A percentile compares a stretch with the other conserved stretches of the same genome.
phyloP scores from a whole-genome alignment of 192 early-diverging fungal genomes.

The Diversispora epigaea region DNA sequence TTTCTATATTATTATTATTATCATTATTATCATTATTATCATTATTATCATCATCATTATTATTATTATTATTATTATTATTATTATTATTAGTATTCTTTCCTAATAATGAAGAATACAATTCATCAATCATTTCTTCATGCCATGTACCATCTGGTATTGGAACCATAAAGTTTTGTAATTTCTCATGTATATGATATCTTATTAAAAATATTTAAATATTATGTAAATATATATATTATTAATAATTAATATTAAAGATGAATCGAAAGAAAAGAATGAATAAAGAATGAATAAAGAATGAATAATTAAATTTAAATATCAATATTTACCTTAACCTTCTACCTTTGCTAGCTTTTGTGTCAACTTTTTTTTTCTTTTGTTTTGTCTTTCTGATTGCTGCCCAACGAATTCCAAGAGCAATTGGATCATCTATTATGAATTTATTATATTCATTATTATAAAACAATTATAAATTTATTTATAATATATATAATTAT shows the following conservation, averaged over 20 bases:
- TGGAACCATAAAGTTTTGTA: conserved; percentile 96
- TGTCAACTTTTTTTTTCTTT: conserved; percentile 78
- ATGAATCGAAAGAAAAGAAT: not conserved
- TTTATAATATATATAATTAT: too few species aligned
- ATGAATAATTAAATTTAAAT: not conserved
- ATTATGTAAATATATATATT: not conserved
- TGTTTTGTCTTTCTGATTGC: conserved; percentile 75
- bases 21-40: not conserved
- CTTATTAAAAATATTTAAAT: conserved; percentile 43
- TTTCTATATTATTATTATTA: not conserved
- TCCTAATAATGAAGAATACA: conserved; percentile 84
- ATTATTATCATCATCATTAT: not conserved
- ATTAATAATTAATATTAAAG: not conserved
- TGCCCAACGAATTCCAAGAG: conserved; percentile 80
- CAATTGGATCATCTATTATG: conserved; percentile 76
- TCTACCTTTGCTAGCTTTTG: conserved; percentile 88
- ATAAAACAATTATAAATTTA: too few species aligned
- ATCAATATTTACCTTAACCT: conserved; percentile 61
- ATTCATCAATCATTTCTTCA: conserved; percentile 89
- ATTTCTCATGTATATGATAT: conserved; percentile 94
- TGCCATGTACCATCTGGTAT: conserved; percentile 89
- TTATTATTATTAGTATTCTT: conserved; percentile 39
- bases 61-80: not conserved
- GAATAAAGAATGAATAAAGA: not conserved
- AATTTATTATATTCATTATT: not conserved